These are phyloP conservation scores for Adansonia digitata DNA, from an alignment of 345 rosid genomes.

Conservation along the genomic window DNA sequence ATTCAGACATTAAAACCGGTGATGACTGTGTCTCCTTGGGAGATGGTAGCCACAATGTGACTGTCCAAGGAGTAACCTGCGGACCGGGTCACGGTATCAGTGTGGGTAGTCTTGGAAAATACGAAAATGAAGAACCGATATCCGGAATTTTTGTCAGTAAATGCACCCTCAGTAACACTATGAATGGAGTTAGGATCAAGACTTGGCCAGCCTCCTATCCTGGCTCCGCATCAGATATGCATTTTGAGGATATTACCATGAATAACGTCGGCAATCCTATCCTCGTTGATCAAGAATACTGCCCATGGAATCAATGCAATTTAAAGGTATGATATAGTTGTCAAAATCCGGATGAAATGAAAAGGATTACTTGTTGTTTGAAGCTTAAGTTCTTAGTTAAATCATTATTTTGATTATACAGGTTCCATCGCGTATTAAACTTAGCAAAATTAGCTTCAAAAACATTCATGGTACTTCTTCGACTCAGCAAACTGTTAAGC, in stretches of 20 bases:
- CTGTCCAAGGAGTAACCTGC: not conserved
- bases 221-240: not conserved
- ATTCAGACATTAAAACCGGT: not conserved
- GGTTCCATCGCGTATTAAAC: not conserved
- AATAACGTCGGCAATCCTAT: not conserved
- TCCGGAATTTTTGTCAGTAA: not conserved
- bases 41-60: not conserved
- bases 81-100: not conserved
- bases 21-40: not conserved
- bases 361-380: too few relatives aligned
- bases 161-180: not conserved
- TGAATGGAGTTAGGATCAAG: not conserved
- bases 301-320: not conserved
- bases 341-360: too few relatives aligned
- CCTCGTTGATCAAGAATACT: not conserved
- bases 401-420: too few relatives aligned
- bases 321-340: too few relatives aligned
- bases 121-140: not conserved
- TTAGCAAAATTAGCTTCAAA: conserved; percentile 12
- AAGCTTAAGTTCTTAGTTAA: too few relatives aligned
- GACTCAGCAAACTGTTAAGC: conserved; percentile 9
- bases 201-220: not conserved
- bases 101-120: not conserved
- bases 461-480: conserved; percentile 4
- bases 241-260: not conserved